These are phyloP conservation scores for Medakamo hakoo DNA, from an alignment of 139 green algal species.

Conservation along the genomic window DNA sequence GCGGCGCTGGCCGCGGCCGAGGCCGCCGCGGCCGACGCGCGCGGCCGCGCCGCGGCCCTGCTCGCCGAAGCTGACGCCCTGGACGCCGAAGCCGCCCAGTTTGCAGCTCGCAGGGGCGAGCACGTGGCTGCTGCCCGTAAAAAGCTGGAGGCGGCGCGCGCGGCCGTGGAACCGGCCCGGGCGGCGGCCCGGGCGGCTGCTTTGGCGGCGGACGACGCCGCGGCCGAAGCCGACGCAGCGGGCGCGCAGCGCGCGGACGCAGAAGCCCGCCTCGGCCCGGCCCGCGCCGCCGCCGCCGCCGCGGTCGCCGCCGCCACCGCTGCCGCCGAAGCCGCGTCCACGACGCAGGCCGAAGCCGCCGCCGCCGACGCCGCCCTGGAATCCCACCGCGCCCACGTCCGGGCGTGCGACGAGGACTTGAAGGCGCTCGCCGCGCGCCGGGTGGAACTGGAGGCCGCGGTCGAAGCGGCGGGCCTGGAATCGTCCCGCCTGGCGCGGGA, in stretches of 20 bases:
- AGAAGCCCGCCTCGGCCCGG: conserved; percentile 19
- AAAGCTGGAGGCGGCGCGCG: conserved; percentile 17
- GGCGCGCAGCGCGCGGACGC: conserved; percentile 26
- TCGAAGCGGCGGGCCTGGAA: not conserved
- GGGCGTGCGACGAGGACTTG: not conserved
- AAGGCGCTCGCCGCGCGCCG: not conserved
- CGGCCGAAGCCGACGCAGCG: conserved; percentile 22
- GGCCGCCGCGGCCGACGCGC: conserved; percentile 30
- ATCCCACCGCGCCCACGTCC: not conserved
- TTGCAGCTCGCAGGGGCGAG: not conserved
- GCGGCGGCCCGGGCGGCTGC: conserved; percentile 16
- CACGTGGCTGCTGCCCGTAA: conserved; percentile 17
- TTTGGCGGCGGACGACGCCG: conserved; percentile 11
- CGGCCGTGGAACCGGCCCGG: conserved; percentile 14
- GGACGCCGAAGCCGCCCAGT: not conserved
- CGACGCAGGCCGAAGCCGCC: not conserved
- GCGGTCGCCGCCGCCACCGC: too few relatives aligned
- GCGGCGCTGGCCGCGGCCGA: conserved; percentile 33
- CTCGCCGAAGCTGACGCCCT: not conserved
- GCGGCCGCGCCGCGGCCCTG: too few relatives aligned
- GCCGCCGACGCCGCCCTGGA: not conserved
- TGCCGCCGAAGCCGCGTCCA: too few relatives aligned
- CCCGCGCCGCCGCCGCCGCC: too few relatives aligned
- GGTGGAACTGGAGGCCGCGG: too few relatives aligned
- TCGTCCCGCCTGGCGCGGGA: not conserved